Percentiles rank a stretch among this genome's conserved stretches.
Conservation (phyloP, 2,329 filamentous ascomycete species). For the Raffaelea arxii region DNA sequence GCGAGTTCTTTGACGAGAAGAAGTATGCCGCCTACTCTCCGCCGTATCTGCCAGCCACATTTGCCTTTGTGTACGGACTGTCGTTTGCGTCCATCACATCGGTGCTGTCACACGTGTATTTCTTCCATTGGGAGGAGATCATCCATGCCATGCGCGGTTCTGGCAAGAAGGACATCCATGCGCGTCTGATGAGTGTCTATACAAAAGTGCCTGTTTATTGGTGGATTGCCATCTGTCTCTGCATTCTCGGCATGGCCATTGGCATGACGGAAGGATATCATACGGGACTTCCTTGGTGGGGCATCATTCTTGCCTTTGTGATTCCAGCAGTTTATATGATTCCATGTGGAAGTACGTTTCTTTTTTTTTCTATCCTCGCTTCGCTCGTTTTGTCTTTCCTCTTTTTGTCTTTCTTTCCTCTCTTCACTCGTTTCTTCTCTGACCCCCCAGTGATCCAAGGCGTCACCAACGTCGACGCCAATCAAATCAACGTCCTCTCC, state of each 20-base stretch:
- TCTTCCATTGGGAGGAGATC: slow-evolving; percentile 54
- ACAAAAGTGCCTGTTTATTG: slow-evolving; percentile 33
- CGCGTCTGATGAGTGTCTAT: slow-evolving; percentile 15
- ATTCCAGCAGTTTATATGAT: slow-evolving; percentile 35
- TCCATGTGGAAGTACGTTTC: slow-evolving; percentile 26
- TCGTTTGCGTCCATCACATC: slow-evolving; percentile 39
- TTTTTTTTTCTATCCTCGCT: background rate
- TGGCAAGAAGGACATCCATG: slow-evolving; percentile 13
- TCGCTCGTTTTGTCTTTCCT: background rate
- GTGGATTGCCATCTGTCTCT: slow-evolving; percentile 26
- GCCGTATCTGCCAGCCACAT: slow-evolving; percentile 35
- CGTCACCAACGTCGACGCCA: slow-evolving; percentile 38
- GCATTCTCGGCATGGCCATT: slow-evolving; percentile 23
- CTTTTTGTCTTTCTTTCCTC: background rate
- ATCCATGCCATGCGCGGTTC: slow-evolving; percentile 18
- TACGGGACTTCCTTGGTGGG: slow-evolving; percentile 27
- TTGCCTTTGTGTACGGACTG: slow-evolving; percentile 38
- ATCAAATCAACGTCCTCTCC: slow-evolving; percentile 36
- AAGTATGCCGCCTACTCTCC: slow-evolving; percentile 44
- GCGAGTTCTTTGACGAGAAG: slow-evolving; percentile 32
- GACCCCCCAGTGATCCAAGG: slow-evolving; percentile 27
- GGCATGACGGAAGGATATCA: slow-evolving; percentile 33
- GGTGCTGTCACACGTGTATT: slow-evolving; percentile 35
- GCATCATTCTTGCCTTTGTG: slow-evolving; percentile 31
- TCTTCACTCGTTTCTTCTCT: background rate